Conservation (phyloP, 257 asterid genomes). For the Coffea eugenioides region DNA sequence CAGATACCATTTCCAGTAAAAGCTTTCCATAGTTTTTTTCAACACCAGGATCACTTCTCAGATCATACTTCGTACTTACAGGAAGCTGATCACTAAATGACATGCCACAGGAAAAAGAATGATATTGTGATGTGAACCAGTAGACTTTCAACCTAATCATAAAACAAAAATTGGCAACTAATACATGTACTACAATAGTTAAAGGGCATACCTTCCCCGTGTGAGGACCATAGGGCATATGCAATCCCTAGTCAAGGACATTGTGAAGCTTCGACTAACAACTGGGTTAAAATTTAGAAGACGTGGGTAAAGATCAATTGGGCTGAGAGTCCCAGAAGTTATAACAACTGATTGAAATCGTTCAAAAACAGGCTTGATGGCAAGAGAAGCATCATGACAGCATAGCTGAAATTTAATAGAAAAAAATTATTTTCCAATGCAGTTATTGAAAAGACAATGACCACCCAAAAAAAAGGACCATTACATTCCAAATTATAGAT, state of each 20-base stretch:
- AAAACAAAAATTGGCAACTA: slow-evolving; percentile 1
- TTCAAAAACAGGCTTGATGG: slow-evolving; percentile 96
- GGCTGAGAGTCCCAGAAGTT: slow-evolving; percentile 97
- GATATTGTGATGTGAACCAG: neutral
- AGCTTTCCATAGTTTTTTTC: slow-evolving; percentile 96
- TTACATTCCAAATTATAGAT: too few relatives aligned
- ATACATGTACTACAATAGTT: slow-evolving; percentile 8
- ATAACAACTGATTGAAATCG: slow-evolving; percentile 95
- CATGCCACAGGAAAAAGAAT: slow-evolving; percentile 5
- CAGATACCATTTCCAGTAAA: slow-evolving; percentile 90
- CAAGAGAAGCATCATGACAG: slow-evolving; percentile 99
- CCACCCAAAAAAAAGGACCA: neutral
- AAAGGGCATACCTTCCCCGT: slow-evolving; percentile 73
- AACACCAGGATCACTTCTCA: slow-evolving; percentile 98
- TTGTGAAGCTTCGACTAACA: slow-evolving; percentile 88
- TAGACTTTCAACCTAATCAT: slow-evolving; percentile 6
- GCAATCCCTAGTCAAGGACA: slow-evolving; percentile 98
- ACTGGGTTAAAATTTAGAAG: slow-evolving; percentile 94
- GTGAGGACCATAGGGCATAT: slow-evolving; percentile 99
- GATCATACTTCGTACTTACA: slow-evolving; percentile 92
- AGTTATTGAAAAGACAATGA: neutral
- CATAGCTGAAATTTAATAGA: slow-evolving; percentile 56
- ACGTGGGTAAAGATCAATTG: slow-evolving; percentile 97
- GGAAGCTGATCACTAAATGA: slow-evolving; percentile 91
- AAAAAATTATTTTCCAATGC: neutral